Base-by-base conservation (phyloP, 2,329 filamentous ascomycete species). In the Fusarium secorum region DNA sequence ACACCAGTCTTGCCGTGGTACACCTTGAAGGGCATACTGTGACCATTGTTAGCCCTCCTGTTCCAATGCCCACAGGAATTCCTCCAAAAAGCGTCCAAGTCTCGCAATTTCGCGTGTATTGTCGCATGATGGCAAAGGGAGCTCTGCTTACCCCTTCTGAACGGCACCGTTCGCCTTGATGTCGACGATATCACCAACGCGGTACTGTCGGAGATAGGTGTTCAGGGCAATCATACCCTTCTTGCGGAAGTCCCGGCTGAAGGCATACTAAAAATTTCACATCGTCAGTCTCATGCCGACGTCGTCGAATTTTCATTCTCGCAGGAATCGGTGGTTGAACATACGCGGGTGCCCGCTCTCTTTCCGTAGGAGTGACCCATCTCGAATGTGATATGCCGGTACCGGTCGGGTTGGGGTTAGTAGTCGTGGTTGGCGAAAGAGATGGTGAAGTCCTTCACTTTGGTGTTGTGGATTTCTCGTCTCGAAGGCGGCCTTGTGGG, bases 1-100 rank as follows among this genome's bases (percentile, higher is more conserved):
- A 97, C 93, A 83, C 94, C 94, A 74, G 95, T 97, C 93, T 98
- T 98, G 82, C 95, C 96, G 90, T 98, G 95, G 92, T 97, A 98
- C 87, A 97, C 93, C 90, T 98, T 98, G 92, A 95, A 94, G 80
- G 95, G 95, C 94, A 97, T 96, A 89, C 94, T 94, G 80, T 83
- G 78, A 68, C 57, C 65, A 71, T 59, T 73, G 77, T 85, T 75
- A 85, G 82, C 73, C 70, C 48, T 53, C 35, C 39, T 56, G 48
- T 55, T 63, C 38, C 54, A 38, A 52, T 45, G 44, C 52, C 44
- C 53, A 68, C 28, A 52, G 35, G 14, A 54, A 62, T 63, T 46
- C 48, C 52, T 38, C 53, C 61, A 60, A 44, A 60, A 46, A 56
- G 64, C 66, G 55, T 42, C 33, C 53, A 68, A 69, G 60, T 59